phyloP scores from a whole-genome alignment of 2,329 filamentous ascomycete species.

The Eurotiales sp. region DNA sequence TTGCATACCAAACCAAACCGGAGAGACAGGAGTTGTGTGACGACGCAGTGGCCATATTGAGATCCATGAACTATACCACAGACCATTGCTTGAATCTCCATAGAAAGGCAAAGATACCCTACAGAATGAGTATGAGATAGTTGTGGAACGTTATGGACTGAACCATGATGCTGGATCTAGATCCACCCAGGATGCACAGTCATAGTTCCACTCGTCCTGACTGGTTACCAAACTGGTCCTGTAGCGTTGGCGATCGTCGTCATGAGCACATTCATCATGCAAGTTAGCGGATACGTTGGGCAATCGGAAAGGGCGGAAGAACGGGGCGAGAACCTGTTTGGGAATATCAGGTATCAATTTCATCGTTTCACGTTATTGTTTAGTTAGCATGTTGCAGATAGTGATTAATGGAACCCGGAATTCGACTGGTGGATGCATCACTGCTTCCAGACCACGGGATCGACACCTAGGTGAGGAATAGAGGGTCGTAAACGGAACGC shows the following conservation, averaged over 20 bases:
- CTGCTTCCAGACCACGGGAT: background rate
- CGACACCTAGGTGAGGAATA: background rate
- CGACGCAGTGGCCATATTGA: background rate
- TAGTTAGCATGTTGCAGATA: background rate
- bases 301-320: background rate
- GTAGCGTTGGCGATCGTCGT: background rate
- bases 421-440: background rate
- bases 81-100: background rate
- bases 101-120: background rate
- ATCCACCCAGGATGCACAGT: background rate
- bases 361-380: background rate
- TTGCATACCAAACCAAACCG: background rate
- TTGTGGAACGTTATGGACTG: background rate
- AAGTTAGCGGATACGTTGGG: background rate
- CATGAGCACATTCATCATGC: background rate
- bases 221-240: conserved; percentile 6
- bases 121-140: background rate
- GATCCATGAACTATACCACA: background rate
- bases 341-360: background rate
- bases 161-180: conserved; percentile 1
- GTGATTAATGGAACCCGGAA: background rate
- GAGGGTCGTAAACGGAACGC: background rate
- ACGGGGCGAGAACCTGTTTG: background rate
- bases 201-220: background rate
- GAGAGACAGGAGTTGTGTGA: background rate